Evolutionary conservation across 164 flowering plant species (phyloP), one percentile per base, ranked within the genome.

Genomic region (Sedum album): DNA sequence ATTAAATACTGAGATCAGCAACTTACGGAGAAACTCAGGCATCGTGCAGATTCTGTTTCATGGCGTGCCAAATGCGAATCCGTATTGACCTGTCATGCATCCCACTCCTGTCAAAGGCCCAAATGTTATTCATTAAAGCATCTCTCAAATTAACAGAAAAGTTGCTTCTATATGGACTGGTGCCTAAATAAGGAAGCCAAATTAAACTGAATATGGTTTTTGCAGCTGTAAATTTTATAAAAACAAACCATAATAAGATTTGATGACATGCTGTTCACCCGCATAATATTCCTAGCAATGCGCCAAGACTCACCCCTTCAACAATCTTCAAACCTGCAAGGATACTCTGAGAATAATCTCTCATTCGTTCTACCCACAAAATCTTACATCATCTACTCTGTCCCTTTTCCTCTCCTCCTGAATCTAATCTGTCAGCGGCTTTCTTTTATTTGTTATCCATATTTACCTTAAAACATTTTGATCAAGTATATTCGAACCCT

Each of bases 351-450:
- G 31, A 55, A 55, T 55, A n/a, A n/a, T n/a, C 8, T 23, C 60
- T 55, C 61, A 55, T 49, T 49, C n/a, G 25, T 49, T 49, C 57
- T 21, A 44, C 48, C 57, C 57, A n/a, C 7, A 51, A 51, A 51
- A 21, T 7, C 49, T 10, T 11, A 55, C 11, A 26, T 44, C 61
- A 1, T 11, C 62, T 26, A 33, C 62, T 57, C 33, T 26, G 62
- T 57, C 62, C 33, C 17, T 57, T 26, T 5, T 11, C 28, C 57
- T 21, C 57, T 51, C 26, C 57, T 21, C 57, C 26, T 51, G 57
- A 51, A 6, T 21, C 57, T 5, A 51, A 51, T 23, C 57, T 21
- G 25, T 51, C 9, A n/a, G 11, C 57, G 14, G 23, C 8, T 51
- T 20, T n/a, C 26, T 30, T 15, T 28, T 11, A 15, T 57, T 28